These are phyloP conservation scores for Parafenestella ontariensis DNA, from an alignment of 2,329 filamentous ascomycete species.

Conservation along the genomic window DNA sequence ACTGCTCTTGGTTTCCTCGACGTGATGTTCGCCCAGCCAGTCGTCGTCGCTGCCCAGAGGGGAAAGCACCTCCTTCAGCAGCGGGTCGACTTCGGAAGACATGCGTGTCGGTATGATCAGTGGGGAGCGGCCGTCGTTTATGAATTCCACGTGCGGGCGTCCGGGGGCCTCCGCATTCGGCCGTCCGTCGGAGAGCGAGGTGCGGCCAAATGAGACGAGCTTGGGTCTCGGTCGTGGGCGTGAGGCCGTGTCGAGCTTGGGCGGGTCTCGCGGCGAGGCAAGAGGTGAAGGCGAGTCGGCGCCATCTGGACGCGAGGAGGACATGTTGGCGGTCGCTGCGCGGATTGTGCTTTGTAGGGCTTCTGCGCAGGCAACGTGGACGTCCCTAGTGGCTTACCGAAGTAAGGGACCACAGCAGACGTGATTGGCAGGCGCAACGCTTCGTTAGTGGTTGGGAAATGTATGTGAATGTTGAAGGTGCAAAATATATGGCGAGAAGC, in stretches of 20 bases:
- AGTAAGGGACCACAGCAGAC: constrained; percentile 8
- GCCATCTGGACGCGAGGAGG: constrained; percentile 17
- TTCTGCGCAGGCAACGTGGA: constrained; percentile 25
- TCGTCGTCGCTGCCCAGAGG: constrained; percentile 48
- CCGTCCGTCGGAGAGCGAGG: constrained; percentile 26
- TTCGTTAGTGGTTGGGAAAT: not conserved
- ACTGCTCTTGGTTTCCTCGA: constrained; percentile 75
- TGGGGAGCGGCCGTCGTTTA: constrained; percentile 47
- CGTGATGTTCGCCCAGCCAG: constrained; percentile 54
- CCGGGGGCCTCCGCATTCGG: constrained; percentile 33
- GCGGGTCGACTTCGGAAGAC: constrained; percentile 41
- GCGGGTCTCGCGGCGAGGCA: constrained; percentile 18
- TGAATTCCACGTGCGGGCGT: constrained; percentile 30
- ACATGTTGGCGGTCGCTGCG: constrained; percentile 23
- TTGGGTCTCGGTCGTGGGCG: constrained; percentile 36
- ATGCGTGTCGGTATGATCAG: constrained; percentile 36
- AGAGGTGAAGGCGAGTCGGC: constrained; percentile 19
- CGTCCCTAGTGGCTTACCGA: constrained; percentile 10
- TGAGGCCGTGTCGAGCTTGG: constrained; percentile 1
- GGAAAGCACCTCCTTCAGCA: constrained; percentile 44
- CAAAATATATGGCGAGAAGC: not conserved
- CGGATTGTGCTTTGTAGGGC: constrained; percentile 14
- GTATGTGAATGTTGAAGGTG: not conserved
- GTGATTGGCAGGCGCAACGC: constrained; percentile 23
- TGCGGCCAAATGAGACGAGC: constrained; percentile 46